Percentiles rank a stretch among this genome's conserved stretches.
These are phyloP conservation scores for Hyparrhenia diplandra DNA, from an alignment of 176 grass and related monocot genomes.

Conservation along the genomic window DNA sequence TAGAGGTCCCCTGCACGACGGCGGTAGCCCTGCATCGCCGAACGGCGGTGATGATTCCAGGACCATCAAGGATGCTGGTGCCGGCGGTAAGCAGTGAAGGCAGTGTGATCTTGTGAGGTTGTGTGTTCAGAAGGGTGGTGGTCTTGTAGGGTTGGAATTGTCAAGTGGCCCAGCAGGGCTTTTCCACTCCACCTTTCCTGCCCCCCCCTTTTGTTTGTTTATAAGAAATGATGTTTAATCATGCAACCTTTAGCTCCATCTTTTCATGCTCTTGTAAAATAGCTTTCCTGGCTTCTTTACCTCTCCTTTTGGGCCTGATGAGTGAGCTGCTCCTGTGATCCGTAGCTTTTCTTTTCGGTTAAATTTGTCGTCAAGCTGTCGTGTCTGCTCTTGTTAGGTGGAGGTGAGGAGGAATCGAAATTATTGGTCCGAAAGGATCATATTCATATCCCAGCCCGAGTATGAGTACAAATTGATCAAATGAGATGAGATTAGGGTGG, in stretches of 20 bases:
- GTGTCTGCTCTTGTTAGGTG: slow-evolving; percentile 2
- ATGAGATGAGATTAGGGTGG: background rate
- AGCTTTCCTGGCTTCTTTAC: slow-evolving; percentile 22
- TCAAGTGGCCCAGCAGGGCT: slow-evolving; percentile 10
- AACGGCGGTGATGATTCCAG: background rate
- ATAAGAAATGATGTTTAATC: slow-evolving; percentile 50
- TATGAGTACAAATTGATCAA: background rate
- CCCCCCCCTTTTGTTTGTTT: slow-evolving; percentile 25
- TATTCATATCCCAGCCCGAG: background rate
- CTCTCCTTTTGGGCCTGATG: slow-evolving; percentile 6
- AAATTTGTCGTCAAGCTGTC: slow-evolving; percentile 23
- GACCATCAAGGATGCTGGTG: background rate
- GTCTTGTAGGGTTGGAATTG: slow-evolving; percentile 8
- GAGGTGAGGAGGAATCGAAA: slow-evolving; percentile 34
- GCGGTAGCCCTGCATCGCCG: slow-evolving; percentile 6
- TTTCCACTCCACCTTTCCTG: slow-evolving; percentile 2
- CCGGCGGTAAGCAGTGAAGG: slow-evolving; percentile 19
- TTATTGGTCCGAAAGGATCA: slow-evolving; percentile 14
- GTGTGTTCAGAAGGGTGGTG: slow-evolving; percentile 8
- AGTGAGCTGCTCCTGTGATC: slow-evolving; percentile 17
- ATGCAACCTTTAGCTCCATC: slow-evolving; percentile 40
- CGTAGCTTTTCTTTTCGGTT: slow-evolving; percentile 10
- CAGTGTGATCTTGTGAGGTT: background rate
- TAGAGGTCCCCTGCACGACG: background rate
- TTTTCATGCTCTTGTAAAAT: slow-evolving; percentile 23